phyloP scores from a whole-genome alignment of 1,139 yeast genomes.

The Arxiozyma bovina region DNA sequence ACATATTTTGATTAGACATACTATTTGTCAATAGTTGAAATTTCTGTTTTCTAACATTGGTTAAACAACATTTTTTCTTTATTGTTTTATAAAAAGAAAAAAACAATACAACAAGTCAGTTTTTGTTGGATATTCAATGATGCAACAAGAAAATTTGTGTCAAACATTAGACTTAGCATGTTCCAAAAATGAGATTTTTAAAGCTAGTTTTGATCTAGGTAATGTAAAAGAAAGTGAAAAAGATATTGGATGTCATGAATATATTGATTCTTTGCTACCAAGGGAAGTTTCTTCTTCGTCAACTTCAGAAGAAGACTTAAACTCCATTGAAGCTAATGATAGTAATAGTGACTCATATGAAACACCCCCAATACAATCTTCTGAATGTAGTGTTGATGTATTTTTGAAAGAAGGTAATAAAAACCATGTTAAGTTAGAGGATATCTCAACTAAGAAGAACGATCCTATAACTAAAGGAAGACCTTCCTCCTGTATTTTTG shows the following conservation, averaged over 20 bases:
- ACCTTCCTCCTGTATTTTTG: conserved; percentile 84
- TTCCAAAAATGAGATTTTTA: neutral
- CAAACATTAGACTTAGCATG: neutral
- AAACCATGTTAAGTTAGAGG: neutral
- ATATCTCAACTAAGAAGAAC: neutral
- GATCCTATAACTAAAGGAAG: conserved; percentile 33
- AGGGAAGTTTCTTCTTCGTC: conserved; percentile 15
- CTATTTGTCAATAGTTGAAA: no score
- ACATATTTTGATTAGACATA: no score
- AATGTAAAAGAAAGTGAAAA: neutral
- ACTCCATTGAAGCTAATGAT: conserved; percentile 2
- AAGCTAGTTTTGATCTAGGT: neutral
- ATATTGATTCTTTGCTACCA: conserved; percentile 15
- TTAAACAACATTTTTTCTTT: no score
- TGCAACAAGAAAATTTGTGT: neutral
- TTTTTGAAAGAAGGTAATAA: neutral
- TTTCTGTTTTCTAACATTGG: no score
- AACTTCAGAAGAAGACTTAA: conserved; percentile 14
- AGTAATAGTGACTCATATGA: neutral
- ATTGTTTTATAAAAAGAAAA: no score
- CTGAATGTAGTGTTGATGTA: neutral
- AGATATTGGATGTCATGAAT: conserved; percentile 12
- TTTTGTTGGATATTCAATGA: neutral
- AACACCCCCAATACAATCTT: neutral
- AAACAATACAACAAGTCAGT: no score